Conservation (phyloP, 345 rosid species). For the Tarenaya hassleriana region DNA sequence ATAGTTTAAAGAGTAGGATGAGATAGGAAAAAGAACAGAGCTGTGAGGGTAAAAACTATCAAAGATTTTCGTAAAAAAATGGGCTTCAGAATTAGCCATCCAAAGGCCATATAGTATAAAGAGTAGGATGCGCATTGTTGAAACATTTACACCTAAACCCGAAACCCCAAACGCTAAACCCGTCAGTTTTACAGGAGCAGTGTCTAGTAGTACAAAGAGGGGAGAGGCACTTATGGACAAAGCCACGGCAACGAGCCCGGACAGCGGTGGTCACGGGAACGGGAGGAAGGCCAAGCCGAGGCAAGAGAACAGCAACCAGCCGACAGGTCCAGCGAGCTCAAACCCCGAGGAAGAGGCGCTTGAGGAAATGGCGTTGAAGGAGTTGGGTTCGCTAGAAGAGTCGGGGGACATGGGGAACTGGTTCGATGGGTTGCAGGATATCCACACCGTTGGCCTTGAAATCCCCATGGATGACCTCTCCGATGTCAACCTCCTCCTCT, state of each 20-base stretch:
- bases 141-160: constrained; percentile 7
- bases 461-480: constrained; percentile 94
- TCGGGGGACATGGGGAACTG: constrained; percentile 56
- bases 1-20: background rate
- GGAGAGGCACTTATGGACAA: constrained; percentile 61
- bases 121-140: background rate
- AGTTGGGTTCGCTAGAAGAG: constrained; percentile 47
- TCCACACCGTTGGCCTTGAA: constrained; percentile 65
- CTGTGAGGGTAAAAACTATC: too few species aligned
- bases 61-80: too few species aligned
- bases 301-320: constrained; percentile 40
- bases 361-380: constrained; percentile 40
- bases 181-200: constrained; percentile 49
- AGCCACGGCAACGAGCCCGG: constrained; percentile 40
- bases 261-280: constrained; percentile 30
- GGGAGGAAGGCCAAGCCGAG: constrained; percentile 50
- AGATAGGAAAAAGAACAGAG: too few species aligned
- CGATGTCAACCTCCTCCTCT: constrained; percentile 5
- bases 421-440: constrained; percentile 72
- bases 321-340: constrained; percentile 28
- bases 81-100: too few species aligned
- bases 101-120: too few species aligned
- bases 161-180: too few species aligned
- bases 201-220: constrained; percentile 58
- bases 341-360: constrained; percentile 38